Conservation (phyloP, 129 eudicot species). For the Flaveria sonorensis region DNA sequence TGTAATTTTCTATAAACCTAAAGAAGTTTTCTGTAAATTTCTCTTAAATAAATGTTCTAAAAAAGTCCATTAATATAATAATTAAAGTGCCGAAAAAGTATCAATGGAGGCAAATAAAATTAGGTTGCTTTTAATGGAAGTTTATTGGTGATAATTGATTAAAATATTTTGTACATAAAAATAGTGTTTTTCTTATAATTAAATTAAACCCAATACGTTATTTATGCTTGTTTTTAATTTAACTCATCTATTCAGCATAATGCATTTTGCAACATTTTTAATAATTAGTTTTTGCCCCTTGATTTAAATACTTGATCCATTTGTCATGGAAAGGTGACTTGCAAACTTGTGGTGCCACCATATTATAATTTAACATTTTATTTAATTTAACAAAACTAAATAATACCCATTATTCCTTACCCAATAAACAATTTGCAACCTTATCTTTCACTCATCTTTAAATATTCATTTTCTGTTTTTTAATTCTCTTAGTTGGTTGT, state of each 20-base stretch:
- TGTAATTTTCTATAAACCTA: no score
- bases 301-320: constrained; percentile 26
- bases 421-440: constrained; percentile 21
- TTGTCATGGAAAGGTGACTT: constrained; percentile 44
- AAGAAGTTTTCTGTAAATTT: no score
- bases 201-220: not conserved
- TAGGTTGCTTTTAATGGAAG: not conserved
- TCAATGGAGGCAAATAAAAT: not conserved
- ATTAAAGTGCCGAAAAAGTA: not conserved
- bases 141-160: not conserved
- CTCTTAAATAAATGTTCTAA: no score
- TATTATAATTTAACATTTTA: constrained; percentile 28
- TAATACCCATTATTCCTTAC: constrained; percentile 28
- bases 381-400: constrained; percentile 21
- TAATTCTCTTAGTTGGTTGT: constrained; percentile 25
- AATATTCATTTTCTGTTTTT: constrained; percentile 2
- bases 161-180: not conserved
- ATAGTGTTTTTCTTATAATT: not conserved
- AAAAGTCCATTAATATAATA: no score
- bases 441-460: constrained; percentile 6
- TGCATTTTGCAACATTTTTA: not conserved
- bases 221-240: not conserved
- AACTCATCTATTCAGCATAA: not conserved
- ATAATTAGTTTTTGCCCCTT: constrained; percentile 11
- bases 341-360: constrained; percentile 34